Base-by-base conservation (phyloP, 1,284 basidiomycete genomes). In the Fomitopsis palustris region DNA sequence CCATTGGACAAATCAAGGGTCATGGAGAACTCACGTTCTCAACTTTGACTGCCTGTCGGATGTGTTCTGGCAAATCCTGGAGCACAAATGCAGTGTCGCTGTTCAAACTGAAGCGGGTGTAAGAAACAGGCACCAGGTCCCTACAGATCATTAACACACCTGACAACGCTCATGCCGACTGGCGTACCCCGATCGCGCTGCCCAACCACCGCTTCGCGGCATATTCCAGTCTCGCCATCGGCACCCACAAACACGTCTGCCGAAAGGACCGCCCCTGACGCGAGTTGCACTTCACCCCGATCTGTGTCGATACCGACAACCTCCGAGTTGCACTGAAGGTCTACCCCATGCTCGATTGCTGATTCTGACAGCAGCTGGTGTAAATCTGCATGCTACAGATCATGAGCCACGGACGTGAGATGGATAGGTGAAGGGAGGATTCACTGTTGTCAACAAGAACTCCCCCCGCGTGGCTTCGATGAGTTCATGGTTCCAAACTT, bases 201-300 rank as follows among this genome's bases (percentile, higher is more conserved):
- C 70, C 72, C 19, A 74, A 54, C 8, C 76, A 81, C 41, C 64
- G 61, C 58, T 19, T 43, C 55, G 29, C 72, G 68, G 25, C 64
- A 61, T 17, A 67, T 53, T 21, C 73, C 69, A 33, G 58, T 58
- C 12, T 72, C 70, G 4, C 87, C 87, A 63, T 88, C 87, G 0
- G 87, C 86, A 21, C 85, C 87, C 42, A 90, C 71, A 52, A 89
- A 76, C 17, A 88, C 76, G 64, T 89, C 82, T 8, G 78, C 83
- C 2, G 65, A 61, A 39, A 86, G 56, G 17, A 70, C 70, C 55
- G 79, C 76, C 8, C 85, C 84, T 4, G 76, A 77, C 14, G 74
- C 70, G 14, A 87, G 69, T 49, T 41, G 66, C 53, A 68, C 77
- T 83, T 83, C 4, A 27, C 55, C 57, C 10, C 42, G 57, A 12